Base-by-base conservation (phyloP, 2,329 filamentous ascomycete genomes). In the Colletotrichum orbiculare region DNA sequence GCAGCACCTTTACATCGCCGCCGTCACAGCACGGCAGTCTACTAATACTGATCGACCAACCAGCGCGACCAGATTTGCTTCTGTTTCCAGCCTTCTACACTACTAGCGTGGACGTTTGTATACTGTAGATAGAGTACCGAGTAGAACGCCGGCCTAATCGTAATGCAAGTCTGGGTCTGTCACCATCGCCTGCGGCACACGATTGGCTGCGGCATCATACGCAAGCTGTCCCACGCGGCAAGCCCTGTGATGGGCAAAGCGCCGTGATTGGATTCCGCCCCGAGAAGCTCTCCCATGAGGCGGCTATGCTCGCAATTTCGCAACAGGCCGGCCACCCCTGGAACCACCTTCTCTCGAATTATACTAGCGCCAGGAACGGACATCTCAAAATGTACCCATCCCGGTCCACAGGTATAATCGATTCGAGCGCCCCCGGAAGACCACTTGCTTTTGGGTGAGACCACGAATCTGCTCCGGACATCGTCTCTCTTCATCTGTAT, bases 181-280 rank as follows among this genome's bases (percentile, higher is more conserved):
- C 43, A 42, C 37, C 53, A 42, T 17, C 17, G 12, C 34, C 41
- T 42, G 25, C 48, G 12, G 33, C 46, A 17, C 17, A 17, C 17
- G 33, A 34, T 48, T 57, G 52, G 37, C 37, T 43, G 25, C n/a
- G 35, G 12, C 12, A 34, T 38, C 38, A 11, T 6, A 12, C 12
- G 50, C 41, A 42, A 54, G 33, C 48, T 55, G 15, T 42, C 10
- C 17, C 56, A 49, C 49, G 6, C 43, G 15, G 15, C 17, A 54
- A 55, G 25, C 57, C 45, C 17, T 34, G n/a, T 37, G n/a, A 47
- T 49, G 38, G 45, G 45, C 17, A 43, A 25, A 39, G 17, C 39
- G 17, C 47, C 50, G 57, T 35, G 53, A 46, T 54, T 62, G 37
- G 63, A 13, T 49, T 62, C 52, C 17, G 46, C 35, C 33, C 35